Base-by-base conservation (phyloP, 2,329 filamentous ascomycete genomes). In the Pyricularia pennisetigena region DNA sequence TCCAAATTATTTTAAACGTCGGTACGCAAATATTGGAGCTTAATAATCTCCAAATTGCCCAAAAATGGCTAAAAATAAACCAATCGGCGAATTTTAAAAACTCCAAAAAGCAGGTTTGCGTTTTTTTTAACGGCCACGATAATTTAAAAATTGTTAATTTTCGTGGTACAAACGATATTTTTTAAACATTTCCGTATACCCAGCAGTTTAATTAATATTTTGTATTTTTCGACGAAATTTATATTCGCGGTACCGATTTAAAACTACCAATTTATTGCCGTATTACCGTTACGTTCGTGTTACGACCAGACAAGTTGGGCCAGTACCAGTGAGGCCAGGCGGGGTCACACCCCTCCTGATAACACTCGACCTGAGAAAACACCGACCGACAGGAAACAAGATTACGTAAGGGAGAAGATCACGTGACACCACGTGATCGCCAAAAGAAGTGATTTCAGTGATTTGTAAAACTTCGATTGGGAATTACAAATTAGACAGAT, bases 181-280 rank as follows among this genome's bases (percentile, higher is more conserved):
- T 93, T 0, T 80, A 83, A 4, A 82, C 79, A 0, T 93, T 90
- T 0, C 82, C 88, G 0, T 92, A 85, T 71, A 76, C 78, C 0
- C 78, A 81, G 0, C 82, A 87, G 5, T 75, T 90, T 0, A 84
- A 87, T 6, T 71, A 71, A 0, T 93, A 90, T 68, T 74, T 91
- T 0, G 80, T 93, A 0, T 93, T 88, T 67, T 79, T 94, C 0
- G 90, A 93, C 66, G 86, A 94, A 69, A 83, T 85, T 0, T 90
- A 93, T 70, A 91, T 90, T 0, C 76, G 90, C 70, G 90, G 91
- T 0, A 92, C 84, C 0, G 90, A 94, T 70, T 73, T 93, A 0
- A 85, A 83, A 41, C 75, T 92, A 0, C 90, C 89, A 0, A 68
- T 69, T 0, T 4, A 82, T 14, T 89, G 88, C 71, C 79, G 86